phyloP scores from a whole-genome alignment of 2,329 filamentous ascomycete species.

The Didymellaceae sp. region DNA sequence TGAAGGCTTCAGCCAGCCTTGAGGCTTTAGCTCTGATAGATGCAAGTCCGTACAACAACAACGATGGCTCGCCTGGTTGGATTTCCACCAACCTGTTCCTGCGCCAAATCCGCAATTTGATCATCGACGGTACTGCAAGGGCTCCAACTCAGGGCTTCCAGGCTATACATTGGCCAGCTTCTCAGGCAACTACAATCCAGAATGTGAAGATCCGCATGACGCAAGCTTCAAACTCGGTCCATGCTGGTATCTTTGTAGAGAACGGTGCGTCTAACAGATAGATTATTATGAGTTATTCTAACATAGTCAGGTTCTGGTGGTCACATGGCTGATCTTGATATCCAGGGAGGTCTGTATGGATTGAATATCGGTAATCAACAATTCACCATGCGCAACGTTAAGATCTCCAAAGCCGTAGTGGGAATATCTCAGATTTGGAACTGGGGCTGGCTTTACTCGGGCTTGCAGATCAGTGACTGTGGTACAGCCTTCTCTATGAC shows the following conservation, averaged over 20 bases:
- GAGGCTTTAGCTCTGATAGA: conserved; percentile 64
- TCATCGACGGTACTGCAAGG: conserved; percentile 63
- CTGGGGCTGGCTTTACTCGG: conserved; percentile 65
- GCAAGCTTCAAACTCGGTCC: conserved; percentile 52
- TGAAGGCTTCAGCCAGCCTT: conserved; percentile 63
- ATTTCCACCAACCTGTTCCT: conserved; percentile 68
- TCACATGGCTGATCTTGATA: conserved; percentile 55
- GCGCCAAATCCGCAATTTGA: conserved; percentile 69
- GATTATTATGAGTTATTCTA: not conserved
- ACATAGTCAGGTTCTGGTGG: conserved; percentile 49
- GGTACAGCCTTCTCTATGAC: conserved; percentile 61
- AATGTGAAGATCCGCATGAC: conserved; percentile 55
- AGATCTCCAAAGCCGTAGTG: conserved; percentile 59
- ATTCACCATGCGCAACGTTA: conserved; percentile 65
- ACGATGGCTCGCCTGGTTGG: conserved; percentile 50
- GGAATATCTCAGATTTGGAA: conserved; percentile 66
- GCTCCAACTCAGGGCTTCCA: conserved; percentile 54
- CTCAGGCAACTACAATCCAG: conserved; percentile 56
- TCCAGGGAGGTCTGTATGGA: conserved; percentile 53
- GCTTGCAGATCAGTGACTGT: conserved; percentile 61
- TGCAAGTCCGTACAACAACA: conserved; percentile 58
- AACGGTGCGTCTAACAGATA: conserved; percentile 32
- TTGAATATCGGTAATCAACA: conserved; percentile 57
- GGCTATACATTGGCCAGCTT: conserved; percentile 57
- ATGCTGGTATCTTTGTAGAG: conserved; percentile 57